These are phyloP conservation scores for Lachancea dasiensis DNA, from an alignment of 805 yeast genomes.

Conservation along the genomic window DNA sequence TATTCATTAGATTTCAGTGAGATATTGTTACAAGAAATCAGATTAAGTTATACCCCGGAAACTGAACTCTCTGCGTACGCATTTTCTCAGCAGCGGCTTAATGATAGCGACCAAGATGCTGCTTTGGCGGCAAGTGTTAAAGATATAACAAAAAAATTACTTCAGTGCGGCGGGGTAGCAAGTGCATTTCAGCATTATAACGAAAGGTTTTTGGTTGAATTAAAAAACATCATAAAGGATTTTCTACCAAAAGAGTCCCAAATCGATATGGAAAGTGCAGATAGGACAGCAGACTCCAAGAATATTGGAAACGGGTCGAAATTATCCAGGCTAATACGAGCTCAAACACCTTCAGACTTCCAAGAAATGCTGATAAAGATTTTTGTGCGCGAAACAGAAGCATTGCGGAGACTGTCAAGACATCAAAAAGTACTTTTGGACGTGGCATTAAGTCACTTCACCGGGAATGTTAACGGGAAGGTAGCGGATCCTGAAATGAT, in stretches of 20 bases:
- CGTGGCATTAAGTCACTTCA: conserved; percentile 47
- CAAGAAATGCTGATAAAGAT: conserved; percentile 59
- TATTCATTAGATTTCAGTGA: conserved; percentile 54
- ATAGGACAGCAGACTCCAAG: conserved; percentile 10
- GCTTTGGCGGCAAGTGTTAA: conserved; percentile 40
- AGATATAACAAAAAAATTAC: conserved; percentile 48
- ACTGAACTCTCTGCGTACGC: neutral
- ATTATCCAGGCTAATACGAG: conserved; percentile 47
- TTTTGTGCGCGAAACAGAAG: conserved; percentile 61
- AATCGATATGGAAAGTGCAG: conserved; percentile 4
- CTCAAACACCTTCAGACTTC: conserved; percentile 68
- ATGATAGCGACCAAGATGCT: conserved; percentile 27
- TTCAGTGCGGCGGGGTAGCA: conserved; percentile 54
- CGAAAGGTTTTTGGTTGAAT: conserved; percentile 60
- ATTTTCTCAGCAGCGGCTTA: neutral
- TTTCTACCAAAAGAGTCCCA: conserved; percentile 49
- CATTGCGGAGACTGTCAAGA: conserved; percentile 62
- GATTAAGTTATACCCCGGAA: conserved; percentile 19
- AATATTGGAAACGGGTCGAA: conserved; percentile 34
- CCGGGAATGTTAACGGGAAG: conserved; percentile 23
- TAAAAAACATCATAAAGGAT: conserved; percentile 63
- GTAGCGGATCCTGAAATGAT: conserved; percentile 30
- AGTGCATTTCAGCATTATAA: conserved; percentile 61
- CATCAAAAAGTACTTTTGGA: conserved; percentile 80
- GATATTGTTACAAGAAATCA: conserved; percentile 54